Conservation (phyloP, 2,329 filamentous ascomycete genomes). For the Fusarium keratoplasticum region DNA sequence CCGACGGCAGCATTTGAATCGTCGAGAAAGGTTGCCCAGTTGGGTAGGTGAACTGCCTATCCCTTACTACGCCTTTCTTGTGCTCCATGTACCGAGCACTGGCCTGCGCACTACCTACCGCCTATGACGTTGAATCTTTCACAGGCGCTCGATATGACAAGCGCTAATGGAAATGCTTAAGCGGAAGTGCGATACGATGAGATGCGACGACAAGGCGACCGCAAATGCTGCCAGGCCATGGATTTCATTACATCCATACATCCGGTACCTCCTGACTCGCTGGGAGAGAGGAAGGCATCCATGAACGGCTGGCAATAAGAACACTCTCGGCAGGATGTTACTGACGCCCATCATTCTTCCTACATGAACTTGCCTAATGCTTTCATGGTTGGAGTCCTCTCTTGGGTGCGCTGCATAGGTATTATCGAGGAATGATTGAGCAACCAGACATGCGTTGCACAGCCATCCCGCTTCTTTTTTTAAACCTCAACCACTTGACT, state of each 20-base stretch:
- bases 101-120: neutral
- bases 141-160: neutral
- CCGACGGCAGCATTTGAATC: conserved; percentile 11
- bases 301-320: neutral
- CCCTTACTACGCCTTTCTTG: conserved; percentile 12
- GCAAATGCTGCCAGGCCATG: neutral
- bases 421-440: neutral
- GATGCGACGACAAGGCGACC: neutral
- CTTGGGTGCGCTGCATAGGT: neutral
- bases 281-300: neutral
- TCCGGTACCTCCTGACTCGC: neutral
- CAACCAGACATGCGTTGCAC: conserved; percentile 34
- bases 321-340: neutral
- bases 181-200: neutral
- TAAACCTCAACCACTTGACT: conserved; percentile 30
- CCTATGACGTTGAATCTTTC: conserved; percentile 24
- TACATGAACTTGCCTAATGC: neutral
- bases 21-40: conserved; percentile 18
- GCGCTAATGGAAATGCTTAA: conserved; percentile 22
- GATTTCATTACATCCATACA: conserved; percentile 1
- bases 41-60: conserved; percentile 17
- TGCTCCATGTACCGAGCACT: conserved; percentile 21
- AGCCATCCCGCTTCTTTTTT: conserved; percentile 47
- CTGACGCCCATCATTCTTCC: neutral
- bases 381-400: neutral